Base-by-base conservation (phyloP, 306 rosid species). In the Quercus alba region DNA sequence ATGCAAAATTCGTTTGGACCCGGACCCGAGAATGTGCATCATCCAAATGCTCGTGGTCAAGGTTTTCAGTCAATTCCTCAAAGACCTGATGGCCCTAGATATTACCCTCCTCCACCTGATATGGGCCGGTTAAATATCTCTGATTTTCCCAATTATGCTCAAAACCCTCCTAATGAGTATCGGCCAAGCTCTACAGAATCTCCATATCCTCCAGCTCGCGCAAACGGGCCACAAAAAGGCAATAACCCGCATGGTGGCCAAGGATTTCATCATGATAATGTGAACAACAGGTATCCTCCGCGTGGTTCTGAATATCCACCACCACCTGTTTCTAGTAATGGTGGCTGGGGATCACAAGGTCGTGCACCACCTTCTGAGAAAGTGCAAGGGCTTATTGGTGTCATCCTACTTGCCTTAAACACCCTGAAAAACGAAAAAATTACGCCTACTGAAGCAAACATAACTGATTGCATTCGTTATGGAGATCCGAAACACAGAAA, bases 341-440 rank as follows among this genome's bases (percentile, higher is more conserved):
- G 88, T 77, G 76, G 2, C 13, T 92, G 94, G 97, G 98, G 98
- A 77, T 75, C 93, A 72, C 85, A 78, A 33, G 98, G 97, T 58
- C 73, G 86, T 63, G 88, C 92, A 67, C 84, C 88, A 76, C 97
- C 98, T 67, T 86, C 98, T 35, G 93, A 92, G 67, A 83, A 82
- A 52, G 93, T 89, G 75, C 90, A 88, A 84, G 88, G 89, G 64
- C 92, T 86, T 81, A 72, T 87, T 15, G 92, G 90, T 15, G 85
- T 85, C 87, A 84, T 92, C 75, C 61, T 94, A 68, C 85, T 77
- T 57, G 79, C 97, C 52, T 82, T 94, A 21, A 77, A 87, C 75
- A 76, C 92, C 19, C 85, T 94, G 78, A 92, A 91, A 84, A 49
- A 0, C 28, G 95, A 94, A 83, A 89, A 76, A 86, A 54, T 94